Evolutionary conservation across 495 filamentous ascomycete species (phyloP).

Genomic region (Stereocaulon alpinum): DNA sequence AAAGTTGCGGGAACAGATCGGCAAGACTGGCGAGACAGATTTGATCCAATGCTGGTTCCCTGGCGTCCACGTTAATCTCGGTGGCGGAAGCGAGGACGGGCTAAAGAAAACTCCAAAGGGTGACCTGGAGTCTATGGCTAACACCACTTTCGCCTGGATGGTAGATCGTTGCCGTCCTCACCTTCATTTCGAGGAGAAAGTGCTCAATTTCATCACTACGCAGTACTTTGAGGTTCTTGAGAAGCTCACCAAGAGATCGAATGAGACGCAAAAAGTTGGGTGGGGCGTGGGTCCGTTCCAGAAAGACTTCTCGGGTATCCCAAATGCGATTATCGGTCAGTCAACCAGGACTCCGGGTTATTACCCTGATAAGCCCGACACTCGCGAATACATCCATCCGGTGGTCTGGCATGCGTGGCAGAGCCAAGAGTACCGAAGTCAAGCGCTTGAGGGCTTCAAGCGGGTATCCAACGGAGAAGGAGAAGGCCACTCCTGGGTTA

Average conservation of each 20-base stretch:
- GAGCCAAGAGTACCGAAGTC: background rate
- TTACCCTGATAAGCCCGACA: slow-evolving; percentile 9
- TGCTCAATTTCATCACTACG: background rate
- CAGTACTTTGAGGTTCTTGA: slow-evolving; percentile 8
- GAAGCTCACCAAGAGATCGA: background rate
- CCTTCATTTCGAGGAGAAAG: slow-evolving; percentile 20
- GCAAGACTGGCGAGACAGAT: slow-evolving; percentile 14
- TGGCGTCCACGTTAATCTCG: slow-evolving; percentile 40
- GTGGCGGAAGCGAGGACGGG: slow-evolving; percentile 33
- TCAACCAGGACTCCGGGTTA: slow-evolving; percentile 5
- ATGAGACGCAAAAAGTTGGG: slow-evolving; percentile 4
- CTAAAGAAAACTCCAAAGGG: slow-evolving; percentile 14
- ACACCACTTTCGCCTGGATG: slow-evolving; percentile 39
- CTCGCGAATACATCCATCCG: slow-evolving; percentile 12
- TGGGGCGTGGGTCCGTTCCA: slow-evolving; percentile 11
- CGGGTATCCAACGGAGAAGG: background rate
- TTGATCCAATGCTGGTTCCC: slow-evolving; percentile 45
- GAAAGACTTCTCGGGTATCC: slow-evolving; percentile 3
- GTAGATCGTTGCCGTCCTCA: slow-evolving; percentile 25
- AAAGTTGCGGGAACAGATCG: background rate
- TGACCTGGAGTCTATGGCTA: slow-evolving; percentile 21
- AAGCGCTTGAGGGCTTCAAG: slow-evolving; percentile 6
- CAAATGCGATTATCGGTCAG: background rate
- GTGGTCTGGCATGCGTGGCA: slow-evolving; percentile 12
- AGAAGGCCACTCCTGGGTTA: slow-evolving; percentile 10